Percentiles rank a stretch among this genome's conserved stretches.
Conservation (phyloP, 2,329 filamentous ascomycete genomes). For the Fusarium sp. region DNA sequence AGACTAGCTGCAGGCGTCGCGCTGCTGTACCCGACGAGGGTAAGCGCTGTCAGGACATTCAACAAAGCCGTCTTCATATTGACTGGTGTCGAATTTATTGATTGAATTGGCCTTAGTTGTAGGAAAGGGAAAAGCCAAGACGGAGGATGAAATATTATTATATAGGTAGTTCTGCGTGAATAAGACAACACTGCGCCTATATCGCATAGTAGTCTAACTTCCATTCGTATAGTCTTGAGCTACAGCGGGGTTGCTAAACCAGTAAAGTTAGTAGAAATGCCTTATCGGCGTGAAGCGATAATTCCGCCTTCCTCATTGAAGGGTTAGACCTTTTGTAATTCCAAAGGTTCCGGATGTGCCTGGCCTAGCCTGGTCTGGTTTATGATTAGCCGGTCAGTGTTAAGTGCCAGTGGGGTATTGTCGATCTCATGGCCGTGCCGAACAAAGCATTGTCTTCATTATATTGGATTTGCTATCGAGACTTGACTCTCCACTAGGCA, state of each 20-base stretch:
- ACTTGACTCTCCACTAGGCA: fast-evolving
- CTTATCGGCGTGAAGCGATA: neutral
- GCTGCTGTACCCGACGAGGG: neutral
- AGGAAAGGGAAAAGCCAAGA: neutral
- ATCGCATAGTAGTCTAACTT: neutral
- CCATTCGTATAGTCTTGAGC: neutral
- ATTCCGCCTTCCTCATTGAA: slow-evolving; percentile 18
- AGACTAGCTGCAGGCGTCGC: neutral
- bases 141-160: neutral
- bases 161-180: neutral
- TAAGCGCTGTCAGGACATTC: neutral
- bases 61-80: slow-evolving; percentile 6
- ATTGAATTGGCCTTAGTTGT: neutral
- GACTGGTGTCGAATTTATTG: neutral
- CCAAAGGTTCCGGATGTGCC: slow-evolving; percentile 11
- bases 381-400: neutral
- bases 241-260: neutral
- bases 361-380: neutral
- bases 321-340: slow-evolving; percentile 2
- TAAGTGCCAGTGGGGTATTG: neutral
- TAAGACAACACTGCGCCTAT: neutral
- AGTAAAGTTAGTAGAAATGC: neutral
- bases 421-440: neutral
- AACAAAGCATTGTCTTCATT: neutral
- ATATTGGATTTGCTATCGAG: neutral